Percentiles rank a stretch among this genome's conserved stretches.
phyloP scores from a whole-genome alignment of 78 protist genomes.

The slime mould (Dictyostelium discoideum) region dicty_2.7 NC_007090.3:4590501-4591000 shows the following conservation, averaged over 20 bases:
- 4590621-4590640: neutral
- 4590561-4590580: neutral
- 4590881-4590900: conserved; percentile 96
- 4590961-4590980: conserved; percentile 84
- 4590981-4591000: conserved; percentile 92
- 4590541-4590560: too few species aligned
- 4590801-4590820: conserved; percentile 88
- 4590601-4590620: neutral
- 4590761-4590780: conserved; percentile 81
- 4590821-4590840: conserved; percentile 88
- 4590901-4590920: conserved; percentile 94
- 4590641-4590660: neutral
- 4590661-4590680: neutral
- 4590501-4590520: too few species aligned
- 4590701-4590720: conserved; percentile 84
- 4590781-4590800: conserved; percentile 85
- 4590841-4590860: conserved; percentile 96
- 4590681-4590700: conserved; percentile 56
- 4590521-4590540: too few species aligned
- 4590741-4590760: conserved; percentile 81
- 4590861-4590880: conserved; percentile 96
- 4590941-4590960: conserved; percentile 87
- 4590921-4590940: conserved; percentile 95
- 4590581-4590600: neutral
- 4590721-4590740: conserved; percentile 63